Percentiles rank a stretch among this genome's conserved stretches.
Conservation (phyloP, 441 rosid genomes). For the California macrophylla region DNA sequence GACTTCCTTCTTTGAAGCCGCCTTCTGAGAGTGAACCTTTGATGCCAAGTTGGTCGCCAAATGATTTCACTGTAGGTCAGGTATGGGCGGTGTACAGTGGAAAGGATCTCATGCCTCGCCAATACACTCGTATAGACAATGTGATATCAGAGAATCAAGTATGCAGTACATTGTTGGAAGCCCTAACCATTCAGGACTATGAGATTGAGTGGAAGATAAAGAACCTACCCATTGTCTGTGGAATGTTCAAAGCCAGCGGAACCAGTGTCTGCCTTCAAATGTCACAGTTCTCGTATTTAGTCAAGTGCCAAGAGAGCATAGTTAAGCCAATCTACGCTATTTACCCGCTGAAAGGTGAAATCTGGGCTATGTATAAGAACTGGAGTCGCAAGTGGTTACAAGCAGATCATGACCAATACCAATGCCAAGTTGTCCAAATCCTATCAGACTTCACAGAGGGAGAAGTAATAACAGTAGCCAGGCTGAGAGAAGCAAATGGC, state of each 20-base stretch:
- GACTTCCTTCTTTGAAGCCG: background rate
- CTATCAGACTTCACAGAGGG: conserved; percentile 13
- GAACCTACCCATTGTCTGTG: conserved; percentile 18
- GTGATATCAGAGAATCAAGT: conserved; percentile 13
- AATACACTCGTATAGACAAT: conserved; percentile 13
- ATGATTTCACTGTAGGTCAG: conserved; percentile 15
- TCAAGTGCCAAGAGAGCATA: conserved; percentile 12
- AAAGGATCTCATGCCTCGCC: conserved; percentile 16
- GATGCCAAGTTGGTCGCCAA: conserved; percentile 15
- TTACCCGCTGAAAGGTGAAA: conserved; percentile 22
- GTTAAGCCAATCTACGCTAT: conserved; percentile 12
- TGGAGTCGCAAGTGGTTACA: conserved; percentile 17
- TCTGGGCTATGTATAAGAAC: conserved; percentile 21
- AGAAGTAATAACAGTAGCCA: conserved; percentile 13
- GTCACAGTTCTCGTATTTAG: conserved; percentile 15
- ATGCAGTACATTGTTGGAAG: conserved; percentile 19
- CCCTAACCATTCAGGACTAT: conserved; percentile 15
- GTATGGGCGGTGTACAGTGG: conserved; percentile 23
- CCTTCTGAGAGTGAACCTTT: conserved; percentile 5
- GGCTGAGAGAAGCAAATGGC: conserved; percentile 18
- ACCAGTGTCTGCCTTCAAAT: conserved; percentile 13
- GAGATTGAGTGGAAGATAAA: conserved; percentile 18
- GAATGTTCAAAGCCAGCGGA: conserved; percentile 18
- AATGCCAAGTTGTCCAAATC: conserved; percentile 19
- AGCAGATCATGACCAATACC: background rate